Evolutionary conservation across 164 flowering plant species (phyloP), one percentile per base, ranked within the genome.

Genomic region (Macadamia integrifolia): DNA sequence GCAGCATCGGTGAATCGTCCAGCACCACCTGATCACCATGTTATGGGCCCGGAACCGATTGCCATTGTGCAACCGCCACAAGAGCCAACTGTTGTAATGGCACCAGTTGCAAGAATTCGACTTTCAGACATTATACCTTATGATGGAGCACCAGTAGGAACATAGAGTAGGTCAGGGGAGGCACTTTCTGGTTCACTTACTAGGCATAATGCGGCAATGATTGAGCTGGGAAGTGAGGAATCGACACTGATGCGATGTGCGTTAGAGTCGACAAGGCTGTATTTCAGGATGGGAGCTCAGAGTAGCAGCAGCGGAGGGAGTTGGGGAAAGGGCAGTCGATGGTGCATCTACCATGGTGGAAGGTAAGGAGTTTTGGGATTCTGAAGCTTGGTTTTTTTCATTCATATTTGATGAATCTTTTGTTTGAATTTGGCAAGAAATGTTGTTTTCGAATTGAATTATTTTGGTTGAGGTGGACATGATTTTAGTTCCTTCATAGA

Each of bases 331-430:
- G 77, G 83, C 7, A 74, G 78, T 61, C 79, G 87, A 43, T 87
- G 91, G 17, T 86, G 84, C 66, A 79, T 81, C 78, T 93, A 91
- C 68, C 79, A 91, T 48, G 91, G 97, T n/a, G 97, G 98, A 80
- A 86, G 98, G 98, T 93, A 79, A 23, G 23, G 23, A 23, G 23
- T 23, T 23, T 23, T 23, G 23, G 23, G 23, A 23, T 23, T 23
- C 23, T 23, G 23, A 23, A 23, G 23, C 23, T 23, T 23, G 23
- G 23, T 23, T 23, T 23, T 23, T 23, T 23, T 23, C 23, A 23
- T 23, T 23, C 23, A 23, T 23, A 23, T 23, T 23, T 23, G 23
- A 23, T 23, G 23, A 23, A 23, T 23, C 23, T 0, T 23, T 23
- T 23, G 23, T 23, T 23, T 23, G 23, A 23, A 23, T 23, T 23